Base-by-base conservation (phyloP, 2,329 filamentous ascomycete genomes). In the Phialocephala subalpina region DNA sequence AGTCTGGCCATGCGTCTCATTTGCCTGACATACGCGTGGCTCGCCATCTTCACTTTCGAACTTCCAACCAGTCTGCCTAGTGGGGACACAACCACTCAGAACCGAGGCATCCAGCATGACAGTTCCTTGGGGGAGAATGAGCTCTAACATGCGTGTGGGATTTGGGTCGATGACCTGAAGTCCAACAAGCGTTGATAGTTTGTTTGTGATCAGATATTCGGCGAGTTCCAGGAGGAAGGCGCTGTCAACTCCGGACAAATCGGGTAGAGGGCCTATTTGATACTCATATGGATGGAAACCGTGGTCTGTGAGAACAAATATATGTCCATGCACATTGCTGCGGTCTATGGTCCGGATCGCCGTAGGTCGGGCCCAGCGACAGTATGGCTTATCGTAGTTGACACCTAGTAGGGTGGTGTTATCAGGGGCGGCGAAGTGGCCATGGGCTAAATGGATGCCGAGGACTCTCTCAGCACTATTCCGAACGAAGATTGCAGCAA, bases 361-460 rank as follows among this genome's bases (percentile, higher is more conserved):
- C 42, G 67, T 70, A 33, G 66, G 45, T 62, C 67, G 69, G 53
- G 68, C 66, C 72, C 68, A 73, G 53, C 68, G 65, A 63, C 66
- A 61, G 52, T 62, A 58, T 64, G 62, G 64, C 58, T 67, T 68
- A 58, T 72, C 63, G 59, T 71, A 67, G 58, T 69, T 73, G 53
- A 59, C 66, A 40, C 72, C 67, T 42, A 73, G 64, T 66, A 73
- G 69, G 59, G 73, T 62, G 42, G 70, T 72, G 62, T 70, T 66
- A 33, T 70, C 57, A 25, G 65, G 67, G 42, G 68, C 71, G 36
- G 72, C 67, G 64, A 73, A 72, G 64, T 73, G 68, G 62, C 69
- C 68, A 67, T 73, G 68, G 62, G 70, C 72, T 55, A 71, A 60
- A 65, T 67, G 62, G 58, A 67, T 55, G 53, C 70, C 66, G 65